These are phyloP conservation scores for Arctium lappa DNA, from an alignment of 129 eudicot species.

Conservation along the genomic window DNA sequence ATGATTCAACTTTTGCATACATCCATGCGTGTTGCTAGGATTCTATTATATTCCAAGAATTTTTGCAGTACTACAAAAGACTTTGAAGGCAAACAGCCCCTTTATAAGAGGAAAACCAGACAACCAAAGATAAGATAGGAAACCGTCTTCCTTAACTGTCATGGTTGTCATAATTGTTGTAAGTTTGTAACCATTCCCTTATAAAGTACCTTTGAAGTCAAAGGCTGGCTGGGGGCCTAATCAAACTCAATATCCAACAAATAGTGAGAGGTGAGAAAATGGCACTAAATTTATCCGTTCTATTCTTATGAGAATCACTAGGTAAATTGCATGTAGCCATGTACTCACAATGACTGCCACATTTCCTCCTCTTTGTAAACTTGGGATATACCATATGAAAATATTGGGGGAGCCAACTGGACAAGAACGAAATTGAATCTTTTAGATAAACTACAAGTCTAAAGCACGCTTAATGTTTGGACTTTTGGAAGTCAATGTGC, in stretches of 20 bases:
- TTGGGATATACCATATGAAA: background rate
- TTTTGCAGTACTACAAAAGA: background rate
- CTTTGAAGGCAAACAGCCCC: background rate
- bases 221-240: background rate
- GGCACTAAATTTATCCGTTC: background rate
- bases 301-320: background rate
- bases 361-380: background rate
- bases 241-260: background rate
- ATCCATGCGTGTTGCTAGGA: background rate
- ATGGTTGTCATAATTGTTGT: no score
- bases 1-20: background rate
- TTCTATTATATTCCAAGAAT: background rate
- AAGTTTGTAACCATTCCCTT: no score
- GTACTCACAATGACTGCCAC: background rate
- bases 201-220: background rate
- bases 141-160: background rate
- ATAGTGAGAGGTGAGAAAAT: background rate
- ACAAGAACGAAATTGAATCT: background rate
- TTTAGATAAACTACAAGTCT: background rate
- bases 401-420: background rate
- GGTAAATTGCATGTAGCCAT: background rate
- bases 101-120: background rate
- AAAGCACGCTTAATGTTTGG: background rate
- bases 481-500: background rate
- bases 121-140: background rate